Conservation (phyloP, 2,329 filamentous ascomycete genomes). For the Cordyceps sp. region DNA sequence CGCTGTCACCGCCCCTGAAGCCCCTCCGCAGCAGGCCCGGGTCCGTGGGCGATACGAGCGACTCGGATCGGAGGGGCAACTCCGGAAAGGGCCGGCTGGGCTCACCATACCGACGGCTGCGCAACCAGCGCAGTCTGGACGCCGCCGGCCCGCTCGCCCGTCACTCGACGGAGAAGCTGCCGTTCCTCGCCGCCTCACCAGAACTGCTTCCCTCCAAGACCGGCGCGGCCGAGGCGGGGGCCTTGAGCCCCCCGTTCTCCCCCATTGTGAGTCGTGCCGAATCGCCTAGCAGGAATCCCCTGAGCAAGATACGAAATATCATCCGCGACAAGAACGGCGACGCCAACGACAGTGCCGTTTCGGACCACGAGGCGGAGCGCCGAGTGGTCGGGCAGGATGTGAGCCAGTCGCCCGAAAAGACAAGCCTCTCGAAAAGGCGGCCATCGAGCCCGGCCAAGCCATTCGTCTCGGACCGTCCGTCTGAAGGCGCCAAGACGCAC, state of each 20-base stretch:
- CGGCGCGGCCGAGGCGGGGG: constrained; percentile 34
- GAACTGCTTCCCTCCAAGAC: constrained; percentile 29
- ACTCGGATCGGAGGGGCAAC: constrained; percentile 17
- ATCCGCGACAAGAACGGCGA: constrained; percentile 37
- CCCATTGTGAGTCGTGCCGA: constrained; percentile 42
- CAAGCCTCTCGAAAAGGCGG: constrained; percentile 4
- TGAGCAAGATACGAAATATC: constrained; percentile 37
- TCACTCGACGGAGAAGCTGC: no score
- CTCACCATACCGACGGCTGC: constrained; percentile 9
- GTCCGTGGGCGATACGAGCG: constrained; percentile 22
- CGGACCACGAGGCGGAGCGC: constrained; percentile 16
- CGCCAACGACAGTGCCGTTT: constrained; percentile 13
- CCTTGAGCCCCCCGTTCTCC: constrained; percentile 47
- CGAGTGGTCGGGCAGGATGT: constrained; percentile 12
- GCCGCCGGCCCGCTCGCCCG: no score
- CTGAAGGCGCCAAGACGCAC: constrained; percentile 15
- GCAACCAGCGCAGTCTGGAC: constrained; percentile 29
- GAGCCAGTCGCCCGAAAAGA: constrained; percentile 8
- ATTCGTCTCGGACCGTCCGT: constrained; percentile 13
- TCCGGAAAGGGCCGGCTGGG: constrained; percentile 7
- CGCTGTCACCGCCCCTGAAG: constrained; percentile 12
- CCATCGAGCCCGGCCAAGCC: constrained; percentile 11
- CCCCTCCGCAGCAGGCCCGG: constrained; percentile 17
- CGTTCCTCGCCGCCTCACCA: no score
- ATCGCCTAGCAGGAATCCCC: constrained; percentile 46